Evolutionary conservation across 305 asterid genomes (phyloP), one percentile per base, ranked within the genome.

Genomic region (Fraxinus paxiana): DNA sequence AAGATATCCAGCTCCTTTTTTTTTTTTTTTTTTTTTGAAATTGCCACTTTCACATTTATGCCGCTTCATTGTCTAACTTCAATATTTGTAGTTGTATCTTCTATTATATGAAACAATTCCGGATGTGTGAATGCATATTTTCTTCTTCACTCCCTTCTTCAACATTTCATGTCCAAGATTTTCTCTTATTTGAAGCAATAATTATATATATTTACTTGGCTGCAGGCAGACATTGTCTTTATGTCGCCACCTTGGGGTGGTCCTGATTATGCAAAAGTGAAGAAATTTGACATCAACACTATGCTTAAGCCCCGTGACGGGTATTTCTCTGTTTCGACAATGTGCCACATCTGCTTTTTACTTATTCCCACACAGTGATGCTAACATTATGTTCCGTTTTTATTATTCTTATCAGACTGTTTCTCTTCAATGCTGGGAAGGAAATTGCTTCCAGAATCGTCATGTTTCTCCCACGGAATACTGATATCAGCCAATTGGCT

Each of bases 191-290:
- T 34, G 18, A 13, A 37, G 6, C 73, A 10, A 33, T 48, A 71
- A n/a, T 67, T 33, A 69, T 35, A 37, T 71, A 24, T 24, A 35
- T 35, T 71, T 75, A 2, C 30, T 79, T 79, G 76, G 43, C 59
- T 88, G 84, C 91, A 93, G 99, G 99, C 93, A 41, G 87, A 93
- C 73, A 83, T 87, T 0, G 96, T 93, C 24, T 95, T 92, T 81
- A 84, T 93, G 94, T 95, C 99, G 73, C 99, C 99, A n/a, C 99
- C 99, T 12, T 95, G 99, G 98, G 99, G 99, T 48, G 99, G 99
- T 79, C 99, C 98, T 51, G 92, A 87, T 83, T 95, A 95, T 85
- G 73, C 89, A 78, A 94, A 90, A 89, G 95, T 87, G 67, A 81
- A 87, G 86, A 90, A 80, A 81, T 93, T 91, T 69, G 97, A 93